Conservation (phyloP, 2,329 filamentous ascomycete species). For the Xenosphaeropsis pyriputrescens region DNA sequence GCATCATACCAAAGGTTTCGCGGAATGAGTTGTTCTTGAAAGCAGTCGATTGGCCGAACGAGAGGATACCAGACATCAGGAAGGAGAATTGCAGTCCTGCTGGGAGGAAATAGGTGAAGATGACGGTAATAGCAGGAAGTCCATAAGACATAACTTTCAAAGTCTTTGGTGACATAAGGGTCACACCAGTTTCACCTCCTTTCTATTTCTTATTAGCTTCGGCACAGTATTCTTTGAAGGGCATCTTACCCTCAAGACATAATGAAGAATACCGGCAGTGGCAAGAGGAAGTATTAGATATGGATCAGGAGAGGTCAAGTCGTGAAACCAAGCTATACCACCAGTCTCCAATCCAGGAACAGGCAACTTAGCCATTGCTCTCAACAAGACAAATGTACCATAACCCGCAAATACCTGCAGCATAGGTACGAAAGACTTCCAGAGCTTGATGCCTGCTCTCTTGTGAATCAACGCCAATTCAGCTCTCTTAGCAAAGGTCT, state of each 20-base stretch:
- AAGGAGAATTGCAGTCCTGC: slow-evolving; percentile 50
- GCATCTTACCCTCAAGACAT: slow-evolving; percentile 13
- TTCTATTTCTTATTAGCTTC: slow-evolving; percentile 14
- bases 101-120: slow-evolving; percentile 31
- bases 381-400: slow-evolving; percentile 66
- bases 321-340: slow-evolving; percentile 62
- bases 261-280: slow-evolving; percentile 43
- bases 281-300: slow-evolving; percentile 57
- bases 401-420: slow-evolving; percentile 58
- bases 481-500: slow-evolving; percentile 27
- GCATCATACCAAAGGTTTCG: slow-evolving; percentile 20
- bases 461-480: slow-evolving; percentile 36
- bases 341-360: slow-evolving; percentile 65
- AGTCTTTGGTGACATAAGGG: slow-evolving; percentile 17
- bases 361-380: slow-evolving; percentile 61
- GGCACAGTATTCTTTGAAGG: not conserved
- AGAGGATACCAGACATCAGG: slow-evolving; percentile 23
- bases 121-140: slow-evolving; percentile 35
- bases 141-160: slow-evolving; percentile 25
- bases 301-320: slow-evolving; percentile 66
- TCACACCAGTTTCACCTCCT: slow-evolving; percentile 32
- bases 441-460: slow-evolving; percentile 35
- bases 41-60: slow-evolving; percentile 26
- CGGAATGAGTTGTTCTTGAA: slow-evolving; percentile 26
- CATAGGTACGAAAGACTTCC: slow-evolving; percentile 37